Conservation (phyloP, 73 alveolate genomes). For the Urostyla sp. region DNA sequence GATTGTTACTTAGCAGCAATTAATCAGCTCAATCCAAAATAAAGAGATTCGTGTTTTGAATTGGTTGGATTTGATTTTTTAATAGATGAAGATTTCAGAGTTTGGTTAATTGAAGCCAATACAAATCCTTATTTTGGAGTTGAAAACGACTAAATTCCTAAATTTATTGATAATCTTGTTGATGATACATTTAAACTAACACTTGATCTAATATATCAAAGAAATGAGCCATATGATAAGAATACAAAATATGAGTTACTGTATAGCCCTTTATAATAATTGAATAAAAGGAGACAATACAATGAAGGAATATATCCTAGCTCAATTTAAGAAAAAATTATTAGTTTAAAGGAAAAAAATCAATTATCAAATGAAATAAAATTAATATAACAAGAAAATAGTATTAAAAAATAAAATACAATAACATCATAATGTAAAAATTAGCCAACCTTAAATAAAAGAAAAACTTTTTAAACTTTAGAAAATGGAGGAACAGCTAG, state of each 20-base stretch:
- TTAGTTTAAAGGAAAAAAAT: conserved; percentile 4
- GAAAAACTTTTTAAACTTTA: background rate
- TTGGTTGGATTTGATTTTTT: conserved; percentile 81
- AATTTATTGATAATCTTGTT: conserved; percentile 18
- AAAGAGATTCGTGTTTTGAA: conserved; percentile 72
- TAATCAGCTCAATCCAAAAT: conserved; percentile 61
- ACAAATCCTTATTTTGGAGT: conserved; percentile 82
- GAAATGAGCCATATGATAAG: background rate
- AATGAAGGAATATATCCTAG: conserved; percentile 23
- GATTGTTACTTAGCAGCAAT: conserved; percentile 68
- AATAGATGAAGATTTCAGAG: conserved; percentile 79
- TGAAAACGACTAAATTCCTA: conserved; percentile 4
- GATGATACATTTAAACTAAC: conserved; percentile 48
- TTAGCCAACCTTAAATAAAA: background rate
- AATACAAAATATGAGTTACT: conserved; percentile 17
- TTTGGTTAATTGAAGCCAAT: conserved; percentile 82
- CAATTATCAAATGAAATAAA: background rate
- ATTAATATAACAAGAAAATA: background rate
- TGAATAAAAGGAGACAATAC: conserved; percentile 36
- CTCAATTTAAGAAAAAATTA: too few relatives aligned
- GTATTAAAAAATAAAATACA: background rate
- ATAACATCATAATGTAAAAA: background rate
- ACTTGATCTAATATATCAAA: conserved; percentile 9
- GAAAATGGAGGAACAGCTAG: conserved; percentile 14
- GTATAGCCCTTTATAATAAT: background rate